phyloP scores from a whole-genome alignment of 345 rosid genomes.

The Erodium maritimum region DNA sequence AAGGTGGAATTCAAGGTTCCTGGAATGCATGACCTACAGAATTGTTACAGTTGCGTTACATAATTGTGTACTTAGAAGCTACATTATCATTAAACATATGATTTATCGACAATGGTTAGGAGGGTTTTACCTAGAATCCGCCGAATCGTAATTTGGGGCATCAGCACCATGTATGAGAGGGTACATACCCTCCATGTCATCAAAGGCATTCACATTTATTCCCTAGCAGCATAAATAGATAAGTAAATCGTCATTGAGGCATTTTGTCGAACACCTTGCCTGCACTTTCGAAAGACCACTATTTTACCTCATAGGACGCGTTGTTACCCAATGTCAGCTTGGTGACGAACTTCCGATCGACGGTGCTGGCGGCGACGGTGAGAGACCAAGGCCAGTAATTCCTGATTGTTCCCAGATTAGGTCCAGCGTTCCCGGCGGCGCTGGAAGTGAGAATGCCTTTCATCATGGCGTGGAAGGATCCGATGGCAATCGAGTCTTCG shows the following conservation, averaged over 20 bases:
- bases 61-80: slow-evolving; percentile 6
- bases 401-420: background rate
- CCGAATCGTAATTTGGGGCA: slow-evolving; percentile 9
- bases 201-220: slow-evolving; percentile 11
- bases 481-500: slow-evolving; percentile 15
- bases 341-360: slow-evolving; percentile 21
- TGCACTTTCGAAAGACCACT: background rate
- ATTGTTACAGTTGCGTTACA: slow-evolving; percentile 1
- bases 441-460: slow-evolving; percentile 14
- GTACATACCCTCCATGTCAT: slow-evolving; percentile 1
- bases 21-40: slow-evolving; percentile 11
- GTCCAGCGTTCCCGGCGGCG: slow-evolving; percentile 17
- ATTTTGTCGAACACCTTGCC: background rate
- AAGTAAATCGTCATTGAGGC: background rate
- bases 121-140: slow-evolving; percentile 13
- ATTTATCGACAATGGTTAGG: background rate
- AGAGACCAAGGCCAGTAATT: slow-evolving; percentile 22
- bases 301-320: slow-evolving; percentile 16
- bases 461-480: slow-evolving; percentile 19
- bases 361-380: slow-evolving; percentile 34
- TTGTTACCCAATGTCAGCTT: slow-evolving; percentile 21
- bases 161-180: slow-evolving; percentile 20
- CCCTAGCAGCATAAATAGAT: too few species aligned
- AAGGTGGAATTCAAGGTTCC: slow-evolving; percentile 11
- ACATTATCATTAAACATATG: background rate